These are phyloP conservation scores for Arctium lappa DNA, from an alignment of 129 eudicot species.

Conservation along the genomic window DNA sequence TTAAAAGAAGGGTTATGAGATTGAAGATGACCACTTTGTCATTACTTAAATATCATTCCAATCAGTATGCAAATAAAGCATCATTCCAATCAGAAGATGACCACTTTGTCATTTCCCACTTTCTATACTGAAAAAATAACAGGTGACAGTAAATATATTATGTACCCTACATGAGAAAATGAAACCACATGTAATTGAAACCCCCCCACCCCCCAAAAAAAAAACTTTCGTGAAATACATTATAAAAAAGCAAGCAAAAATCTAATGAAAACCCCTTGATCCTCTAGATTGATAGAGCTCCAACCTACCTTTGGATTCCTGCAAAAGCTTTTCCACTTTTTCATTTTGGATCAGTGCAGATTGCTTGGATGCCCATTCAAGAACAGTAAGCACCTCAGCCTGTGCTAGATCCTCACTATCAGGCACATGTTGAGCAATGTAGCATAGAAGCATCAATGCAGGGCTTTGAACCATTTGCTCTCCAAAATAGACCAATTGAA, in stretches of 20 bases:
- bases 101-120: background rate
- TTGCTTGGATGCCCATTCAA: slow-evolving; percentile 51
- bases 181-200: background rate
- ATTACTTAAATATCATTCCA: background rate
- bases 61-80: background rate
- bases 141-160: slow-evolving; percentile 7
- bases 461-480: slow-evolving; percentile 36
- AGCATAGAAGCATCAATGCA: slow-evolving; percentile 36
- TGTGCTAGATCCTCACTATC: slow-evolving; percentile 42
- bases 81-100: background rate
- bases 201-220: background rate
- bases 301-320: slow-evolving; percentile 36
- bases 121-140: background rate
- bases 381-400: slow-evolving; percentile 42
- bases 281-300: slow-evolving; percentile 53
- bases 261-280: slow-evolving; percentile 47
- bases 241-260: background rate
- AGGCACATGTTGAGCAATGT: slow-evolving; percentile 37
- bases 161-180: slow-evolving; percentile 10
- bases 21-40: slow-evolving; percentile 9
- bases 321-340: slow-evolving; percentile 25
- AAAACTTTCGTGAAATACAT: background rate
- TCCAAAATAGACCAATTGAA: slow-evolving; percentile 42
- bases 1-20: background rate
- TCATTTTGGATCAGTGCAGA: slow-evolving; percentile 27